Evolutionary conservation across 1,284 basidiomycete genomes (phyloP), one percentile per base, ranked within the genome.

Genomic region (Porogramme epimiltina): DNA sequence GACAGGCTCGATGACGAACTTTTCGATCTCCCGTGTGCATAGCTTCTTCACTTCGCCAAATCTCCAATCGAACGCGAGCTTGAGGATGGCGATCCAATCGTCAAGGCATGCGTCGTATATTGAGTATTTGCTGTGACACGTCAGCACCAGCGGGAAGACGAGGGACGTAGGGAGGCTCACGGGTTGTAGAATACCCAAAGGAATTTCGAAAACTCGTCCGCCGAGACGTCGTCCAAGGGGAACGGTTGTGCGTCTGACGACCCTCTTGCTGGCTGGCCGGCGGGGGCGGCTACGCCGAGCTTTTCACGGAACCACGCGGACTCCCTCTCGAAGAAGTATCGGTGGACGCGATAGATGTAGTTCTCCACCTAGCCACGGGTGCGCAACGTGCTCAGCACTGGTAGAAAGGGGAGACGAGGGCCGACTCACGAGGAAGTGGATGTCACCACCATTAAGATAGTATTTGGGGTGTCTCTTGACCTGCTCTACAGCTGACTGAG

Each of bases 101-200:
- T 77, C 73, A 3, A 78, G 70, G 0, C 65, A 67, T 1, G 81
- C 76, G 18, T 79, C 70, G 66, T 85, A 85, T 11, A 84, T 68
- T 11, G 82, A 84, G 62, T 80, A 83, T 67, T 71, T 74, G 15
- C 82, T 84, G 55, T 18, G 38, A 36, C 26, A 42, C 28, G 36
- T 54, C 39, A 54, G 47, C 19, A 26, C 31, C 8, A 43, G 33
- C 31, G n/a, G 15, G 31, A 8, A 10, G 5, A 22, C 16, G 15
- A 19, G 42, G 18, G 6, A 3, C 6, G 19, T 24, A 3, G 15
- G 11, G 24, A 3, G 15, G 76, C 81, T 62, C 62, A 87, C 84
- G 77, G 77, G 42, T 86, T 82, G 42, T 88, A 89, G 66, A 87
- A 88, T 0, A 89, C 80, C 85, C 85, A 87, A 0, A 87, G 60